These are phyloP conservation scores for Pseudozyma thailandica DNA, from an alignment of 1,284 basidiomycete genomes.

Conservation along the genomic window DNA sequence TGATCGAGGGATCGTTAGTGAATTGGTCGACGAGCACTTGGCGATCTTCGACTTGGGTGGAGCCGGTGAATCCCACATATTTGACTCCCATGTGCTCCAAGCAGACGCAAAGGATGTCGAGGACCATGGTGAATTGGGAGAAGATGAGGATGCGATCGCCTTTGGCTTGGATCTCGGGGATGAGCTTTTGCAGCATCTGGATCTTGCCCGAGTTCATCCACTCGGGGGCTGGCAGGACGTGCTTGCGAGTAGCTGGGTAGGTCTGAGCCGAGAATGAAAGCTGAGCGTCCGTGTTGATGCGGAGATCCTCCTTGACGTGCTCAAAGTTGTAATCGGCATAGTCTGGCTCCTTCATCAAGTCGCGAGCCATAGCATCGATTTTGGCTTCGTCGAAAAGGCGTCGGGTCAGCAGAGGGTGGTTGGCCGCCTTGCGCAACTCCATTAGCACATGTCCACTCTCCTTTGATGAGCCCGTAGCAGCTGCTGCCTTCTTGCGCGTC, in stretches of 20 bases:
- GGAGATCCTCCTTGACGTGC: slow-evolving; percentile 65
- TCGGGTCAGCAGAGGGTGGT: slow-evolving; percentile 95
- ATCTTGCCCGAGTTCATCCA: slow-evolving; percentile 93
- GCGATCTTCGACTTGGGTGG: slow-evolving; percentile 90
- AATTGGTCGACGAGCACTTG: slow-evolving; percentile 96
- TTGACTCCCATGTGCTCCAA: slow-evolving; percentile 80
- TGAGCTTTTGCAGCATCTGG: slow-evolving; percentile 77
- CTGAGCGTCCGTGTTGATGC: slow-evolving; percentile 67
- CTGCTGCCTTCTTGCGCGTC: slow-evolving; percentile 20
- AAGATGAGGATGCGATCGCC: slow-evolving; percentile 90
- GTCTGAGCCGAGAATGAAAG: slow-evolving; percentile 52
- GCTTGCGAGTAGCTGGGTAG: slow-evolving; percentile 72
- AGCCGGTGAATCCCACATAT: slow-evolving; percentile 90
- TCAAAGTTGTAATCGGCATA: slow-evolving; percentile 62
- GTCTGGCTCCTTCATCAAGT: slow-evolving; percentile 88
- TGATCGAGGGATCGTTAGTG: slow-evolving; percentile 89
- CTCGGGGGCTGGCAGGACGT: slow-evolving; percentile 78
- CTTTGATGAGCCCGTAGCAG: slow-evolving; percentile 22
- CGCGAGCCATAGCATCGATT: slow-evolving; percentile 80
- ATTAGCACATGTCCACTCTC: slow-evolving; percentile 80
- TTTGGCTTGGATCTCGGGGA: slow-evolving; percentile 77
- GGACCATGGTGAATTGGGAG: slow-evolving; percentile 74
- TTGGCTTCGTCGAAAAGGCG: slow-evolving; percentile 81
- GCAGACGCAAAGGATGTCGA: slow-evolving; percentile 82
- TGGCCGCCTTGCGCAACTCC: slow-evolving; percentile 94